Evolutionary conservation across 2,329 filamentous ascomycete genomes (phyloP), one percentile per base, ranked within the genome.

Genomic region (Harringtonia lauricola): DNA sequence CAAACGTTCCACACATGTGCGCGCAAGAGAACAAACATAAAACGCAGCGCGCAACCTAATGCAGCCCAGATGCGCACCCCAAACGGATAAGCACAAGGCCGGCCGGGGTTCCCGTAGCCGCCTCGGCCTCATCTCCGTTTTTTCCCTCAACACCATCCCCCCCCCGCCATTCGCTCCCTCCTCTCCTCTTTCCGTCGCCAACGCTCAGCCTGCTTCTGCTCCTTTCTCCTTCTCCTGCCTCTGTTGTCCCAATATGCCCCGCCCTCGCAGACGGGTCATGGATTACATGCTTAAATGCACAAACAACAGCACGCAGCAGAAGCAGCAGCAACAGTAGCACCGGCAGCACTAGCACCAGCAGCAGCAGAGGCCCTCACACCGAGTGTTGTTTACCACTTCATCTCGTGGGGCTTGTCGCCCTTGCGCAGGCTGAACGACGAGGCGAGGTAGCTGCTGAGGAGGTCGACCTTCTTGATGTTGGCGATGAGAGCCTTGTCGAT

Each of bases 321-420:
- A 17, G 13, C 30, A 33, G 13, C 13, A 33, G 7, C 30, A 33
- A 33, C 30, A n/a, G n/a, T n/a, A n/a, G n/a, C n/a, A n/a, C n/a
- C n/a, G n/a, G n/a, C n/a, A n/a, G n/a, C n/a, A n/a, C n/a, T n/a
- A n/a, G n/a, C n/a, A n/a, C n/a, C n/a, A n/a, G n/a, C n/a, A n/a
- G n/a, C n/a, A n/a, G n/a, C n/a, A n/a, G n/a, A 33, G 13, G 13
- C 30, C 8, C n/a, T n/a, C 18, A 7, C 8, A 12, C 9, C 9
- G 29, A 33, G 33, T 41, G 17, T 35, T 22, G 52, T 80, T 73
- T 95, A 98, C 81, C 90, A 98, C 74, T 86, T 86, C 92, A 98
- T 96, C 82, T 94, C 86, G 76, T 98, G 92, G 73, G 92, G 92
- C 83, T 90, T 89, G 80, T 98, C 90, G 65, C 92, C 92, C 79